Conservation (phyloP, 306 rosid genomes). For the Glycine tomentella region DNA sequence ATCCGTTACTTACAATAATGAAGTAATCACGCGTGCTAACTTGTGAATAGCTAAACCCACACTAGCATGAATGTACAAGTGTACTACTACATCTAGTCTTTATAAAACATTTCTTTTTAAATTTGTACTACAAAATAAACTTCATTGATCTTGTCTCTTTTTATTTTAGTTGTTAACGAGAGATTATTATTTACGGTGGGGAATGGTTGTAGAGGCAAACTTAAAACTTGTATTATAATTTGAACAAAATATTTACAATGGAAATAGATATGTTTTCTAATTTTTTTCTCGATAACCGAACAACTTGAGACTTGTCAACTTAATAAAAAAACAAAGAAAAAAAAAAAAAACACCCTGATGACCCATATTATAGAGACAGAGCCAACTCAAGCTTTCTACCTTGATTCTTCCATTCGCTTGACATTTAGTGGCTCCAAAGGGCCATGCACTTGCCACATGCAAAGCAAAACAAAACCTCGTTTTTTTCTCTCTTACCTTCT, state of each 20-base stretch:
- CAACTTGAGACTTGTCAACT: slow-evolving; percentile 27
- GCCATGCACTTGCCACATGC: background rate
- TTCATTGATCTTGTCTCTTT: background rate
- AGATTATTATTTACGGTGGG: background rate
- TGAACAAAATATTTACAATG: slow-evolving; percentile 46
- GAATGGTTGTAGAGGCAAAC: background rate
- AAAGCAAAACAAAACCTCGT: too few relatives aligned
- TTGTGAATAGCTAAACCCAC: background rate
- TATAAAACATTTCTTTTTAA: too few relatives aligned
- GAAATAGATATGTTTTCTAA: background rate
- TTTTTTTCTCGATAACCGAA: background rate
- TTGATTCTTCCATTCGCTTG: slow-evolving; percentile 2
- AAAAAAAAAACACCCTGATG: slow-evolving; percentile 1
- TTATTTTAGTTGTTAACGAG: background rate
- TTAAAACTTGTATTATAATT: slow-evolving; percentile 41
- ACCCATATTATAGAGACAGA: slow-evolving; percentile 34
- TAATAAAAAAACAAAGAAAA: background rate
- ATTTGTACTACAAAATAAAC: background rate
- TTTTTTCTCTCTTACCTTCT: too few relatives aligned
- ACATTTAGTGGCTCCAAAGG: slow-evolving; percentile 35
- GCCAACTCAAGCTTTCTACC: slow-evolving; percentile 3
- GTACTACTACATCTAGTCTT: background rate
- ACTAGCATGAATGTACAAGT: background rate
- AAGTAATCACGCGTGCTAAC: slow-evolving; percentile 29
- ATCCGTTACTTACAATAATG: background rate